Evolutionary conservation across 179 eudicot genomes (phyloP), one percentile per base, ranked within the genome.

Genomic region (Spinacia oleracea): DNA sequence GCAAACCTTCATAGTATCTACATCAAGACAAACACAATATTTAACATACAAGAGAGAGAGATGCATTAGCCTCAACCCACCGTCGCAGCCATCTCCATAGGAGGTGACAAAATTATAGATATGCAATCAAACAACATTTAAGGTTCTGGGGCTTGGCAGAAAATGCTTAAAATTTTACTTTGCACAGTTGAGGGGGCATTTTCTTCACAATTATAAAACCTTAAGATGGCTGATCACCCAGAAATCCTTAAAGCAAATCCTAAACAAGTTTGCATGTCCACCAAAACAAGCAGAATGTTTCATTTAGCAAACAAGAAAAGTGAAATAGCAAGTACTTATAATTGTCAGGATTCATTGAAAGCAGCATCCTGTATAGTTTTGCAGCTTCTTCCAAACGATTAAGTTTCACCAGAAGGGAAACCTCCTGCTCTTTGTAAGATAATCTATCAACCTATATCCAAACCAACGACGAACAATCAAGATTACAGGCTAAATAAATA

Each of bases 1-100:
- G 99, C 83, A 96, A 82, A 53, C 98, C 99, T 87, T 96, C 98
- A 85, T 92, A 94, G 74, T 96, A 96, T 80, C 99, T 96, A 82
- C 45, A 73, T 9, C 59, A 23, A 81, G 42, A 73, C 23, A 83
- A 40, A 45, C 50, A 69, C 20, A 38, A 58, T 12, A 76, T 53
- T 35, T 80, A 42, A 68, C 32, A 50, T 45, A 45, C 35, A 73
- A 29, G 0, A 31, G 11, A 53, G 18, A 60, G 16, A 35, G 45
- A 65, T 29, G 8, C 25, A 23, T 40, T 31, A 38, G 65, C 38
- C 73, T 50, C 32, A 32, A 20, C 29, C 38, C 56, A 60, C 20
- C 58, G 11, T 48, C 32, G 27, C 75, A 67, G 48, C 50, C 21
- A 65, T n/a, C 72, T 32, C 55, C 14, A 60, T 11, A 14, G 40